Conservation (phyloP, 352 stramenopile species). For the Pythium apleroticum region DNA sequence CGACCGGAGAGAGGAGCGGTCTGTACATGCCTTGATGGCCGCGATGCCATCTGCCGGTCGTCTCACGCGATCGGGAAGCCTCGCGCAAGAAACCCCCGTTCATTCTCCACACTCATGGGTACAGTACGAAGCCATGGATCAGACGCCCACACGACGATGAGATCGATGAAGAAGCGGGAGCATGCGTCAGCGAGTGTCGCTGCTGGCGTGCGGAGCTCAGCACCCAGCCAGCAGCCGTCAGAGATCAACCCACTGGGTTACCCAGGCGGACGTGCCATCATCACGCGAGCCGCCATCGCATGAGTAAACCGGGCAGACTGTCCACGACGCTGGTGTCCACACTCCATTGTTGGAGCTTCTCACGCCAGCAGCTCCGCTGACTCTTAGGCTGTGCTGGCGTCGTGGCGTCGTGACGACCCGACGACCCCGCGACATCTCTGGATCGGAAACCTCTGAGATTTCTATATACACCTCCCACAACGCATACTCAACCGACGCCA, state of each 20-base stretch:
- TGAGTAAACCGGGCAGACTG: not conserved
- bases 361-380: constrained; percentile 1
- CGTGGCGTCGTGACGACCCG: constrained; percentile 12
- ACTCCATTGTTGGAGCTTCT: not conserved
- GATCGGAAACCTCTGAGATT: constrained; percentile 4
- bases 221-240: not conserved
- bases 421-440: constrained; percentile 14
- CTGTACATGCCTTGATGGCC: not conserved
- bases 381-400: not conserved
- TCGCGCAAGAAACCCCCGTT: not conserved
- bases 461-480: constrained; percentile 11
- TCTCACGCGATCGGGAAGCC: not conserved
- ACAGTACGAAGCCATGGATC: too few species aligned
- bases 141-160: not conserved
- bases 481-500: constrained; percentile 11
- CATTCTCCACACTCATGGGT: too few species aligned
- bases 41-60: not conserved
- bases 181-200: constrained; percentile 6
- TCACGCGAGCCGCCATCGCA: not conserved
- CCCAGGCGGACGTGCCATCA: not conserved
- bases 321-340: not conserved
- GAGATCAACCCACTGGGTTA: too few species aligned
- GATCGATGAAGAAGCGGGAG: not conserved
- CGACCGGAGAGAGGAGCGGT: too few species aligned
- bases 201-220: constrained; percentile 6